Evolutionary conservation across 1,284 basidiomycete genomes (phyloP), one percentile per base, ranked within the genome.

Genomic region (Boletus putidus): DNA sequence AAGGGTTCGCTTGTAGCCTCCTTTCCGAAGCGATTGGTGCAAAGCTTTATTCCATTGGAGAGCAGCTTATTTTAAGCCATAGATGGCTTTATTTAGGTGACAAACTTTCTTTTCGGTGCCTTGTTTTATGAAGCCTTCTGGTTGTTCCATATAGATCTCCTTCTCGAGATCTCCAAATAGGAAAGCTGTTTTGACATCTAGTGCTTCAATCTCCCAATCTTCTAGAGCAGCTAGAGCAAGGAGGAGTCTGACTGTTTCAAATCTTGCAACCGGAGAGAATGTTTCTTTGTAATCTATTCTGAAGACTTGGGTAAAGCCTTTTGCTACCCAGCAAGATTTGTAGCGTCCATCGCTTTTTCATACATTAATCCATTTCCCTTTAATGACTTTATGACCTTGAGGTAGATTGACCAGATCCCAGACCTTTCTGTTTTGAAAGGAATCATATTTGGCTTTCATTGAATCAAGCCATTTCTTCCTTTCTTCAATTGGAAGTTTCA

Each of bases 151-250:
- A 57, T 76, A 79, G 2, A 70, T 67, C 48, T 80, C 76, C 1
- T 77, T 67, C 6, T 68, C 56, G 0, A 84, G 69, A 0, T 69
- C 43, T 1, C 77, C 77, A 62, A 80, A 76, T 0, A 81, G 69
- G 61, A 77, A 84, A 31, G 81, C 80, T 0, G 75, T 79, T 39
- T 79, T 78, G 46, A 84, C 68, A 58, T 85, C 78, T 5, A 80
- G 66, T 44, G 79, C 77, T 29, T 74, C 67, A 2, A 77, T 53
- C n/a, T 77, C 72, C 70, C 77, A 78, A 45, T 73, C 69, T 27
- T 72, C 39, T 2, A 65, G 48, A 0, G 70, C 70, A 16, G 73
- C 69, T 4, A 68, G 45, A 0, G 60, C 57, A 7, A 67, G 31
- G 3, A 37, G 35, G 11, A 37, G 18, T 27, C 2, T 1, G 35